Percentiles rank a stretch among this genome's conserved stretches.
These are phyloP conservation scores for Fusarium tuaranense DNA, from an alignment of 2,329 filamentous ascomycete species.

Conservation along the genomic window DNA sequence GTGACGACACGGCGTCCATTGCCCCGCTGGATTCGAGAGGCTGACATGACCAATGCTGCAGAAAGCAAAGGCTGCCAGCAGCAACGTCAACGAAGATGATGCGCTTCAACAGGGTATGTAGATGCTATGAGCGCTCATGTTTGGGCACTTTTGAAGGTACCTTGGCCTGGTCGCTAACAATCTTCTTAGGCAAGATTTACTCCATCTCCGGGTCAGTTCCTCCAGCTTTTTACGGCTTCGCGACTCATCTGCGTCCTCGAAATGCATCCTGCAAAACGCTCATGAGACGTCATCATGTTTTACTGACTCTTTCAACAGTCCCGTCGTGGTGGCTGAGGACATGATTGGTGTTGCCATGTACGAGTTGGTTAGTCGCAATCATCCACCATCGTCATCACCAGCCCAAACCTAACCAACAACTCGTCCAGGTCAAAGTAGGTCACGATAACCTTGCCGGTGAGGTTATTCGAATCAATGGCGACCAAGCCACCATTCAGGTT, in stretches of 20 bases:
- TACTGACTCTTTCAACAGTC: constrained; percentile 63
- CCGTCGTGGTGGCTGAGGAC: constrained; percentile 96
- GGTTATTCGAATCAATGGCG: constrained; percentile 96
- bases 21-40: constrained; percentile 22
- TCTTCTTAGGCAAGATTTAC: constrained; percentile 67
- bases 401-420: constrained; percentile 23
- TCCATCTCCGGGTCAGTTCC: constrained; percentile 70
- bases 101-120: constrained; percentile 55
- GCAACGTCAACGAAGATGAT: constrained; percentile 52
- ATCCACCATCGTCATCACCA: constrained; percentile 9
- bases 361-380: constrained; percentile 78
- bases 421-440: constrained; percentile 83
- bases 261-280: constrained; percentile 11
- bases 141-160: constrained; percentile 14
- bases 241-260: constrained; percentile 4
- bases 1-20: constrained; percentile 28
- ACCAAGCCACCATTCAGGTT: constrained; percentile 97
- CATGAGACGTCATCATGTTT: constrained; percentile 3
- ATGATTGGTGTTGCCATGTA: constrained; percentile 99
- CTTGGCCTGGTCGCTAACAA: constrained; percentile 42
- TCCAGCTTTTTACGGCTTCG: neutral
- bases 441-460: constrained; percentile 94
- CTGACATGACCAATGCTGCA: constrained; percentile 32
- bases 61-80: constrained; percentile 45
- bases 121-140: neutral